Evolutionary conservation across 2,329 filamentous ascomycete genomes (phyloP).

Genomic region (Verticillium nonalfalfae): DNA sequence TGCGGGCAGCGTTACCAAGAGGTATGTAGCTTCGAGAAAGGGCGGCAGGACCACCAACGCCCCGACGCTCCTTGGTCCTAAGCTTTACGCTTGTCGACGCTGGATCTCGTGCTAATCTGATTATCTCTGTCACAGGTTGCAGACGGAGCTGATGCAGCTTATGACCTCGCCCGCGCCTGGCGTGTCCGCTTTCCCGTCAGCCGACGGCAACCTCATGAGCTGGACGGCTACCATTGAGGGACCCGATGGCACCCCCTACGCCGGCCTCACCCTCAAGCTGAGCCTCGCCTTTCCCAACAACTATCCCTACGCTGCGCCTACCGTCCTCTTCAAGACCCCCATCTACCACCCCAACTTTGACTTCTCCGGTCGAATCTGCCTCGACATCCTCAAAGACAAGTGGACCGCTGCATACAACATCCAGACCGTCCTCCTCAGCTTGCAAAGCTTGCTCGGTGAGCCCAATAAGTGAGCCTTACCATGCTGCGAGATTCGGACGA

Average conservation of each 20-base stretch:
- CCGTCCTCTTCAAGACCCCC: conserved; percentile 93
- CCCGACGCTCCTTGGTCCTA: neutral
- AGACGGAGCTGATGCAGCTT: conserved; percentile 96
- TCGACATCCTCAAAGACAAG: conserved; percentile 98
- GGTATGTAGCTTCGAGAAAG: conserved; percentile 40
- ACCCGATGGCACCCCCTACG: conserved; percentile 86
- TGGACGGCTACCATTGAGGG: conserved; percentile 95
- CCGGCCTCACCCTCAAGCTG: conserved; percentile 83
- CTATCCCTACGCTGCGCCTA: conserved; percentile 88
- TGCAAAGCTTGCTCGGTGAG: conserved; percentile 93
- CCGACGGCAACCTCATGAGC: conserved; percentile 80
- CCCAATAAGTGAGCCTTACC: conserved; percentile 80
- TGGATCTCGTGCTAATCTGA: conserved; percentile 2
- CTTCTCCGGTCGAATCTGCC: conserved; percentile 92
- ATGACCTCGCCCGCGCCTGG: conserved; percentile 94
- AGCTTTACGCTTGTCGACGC: neutral
- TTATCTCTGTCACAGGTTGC: conserved; percentile 53
- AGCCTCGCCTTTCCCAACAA: conserved; percentile 84
- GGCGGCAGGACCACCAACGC: neutral
- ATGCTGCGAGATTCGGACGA: neutral
- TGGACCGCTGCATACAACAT: conserved; percentile 98
- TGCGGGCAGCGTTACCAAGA: conserved; percentile 70
- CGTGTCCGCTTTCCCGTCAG: conserved; percentile 88
- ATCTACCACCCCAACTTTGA: conserved; percentile 99
- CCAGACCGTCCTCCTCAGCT: conserved; percentile 82